Evolutionary conservation across 257 asterid species (phyloP), one percentile per base, ranked within the genome.

Genomic region (Cordia subcordata): DNA sequence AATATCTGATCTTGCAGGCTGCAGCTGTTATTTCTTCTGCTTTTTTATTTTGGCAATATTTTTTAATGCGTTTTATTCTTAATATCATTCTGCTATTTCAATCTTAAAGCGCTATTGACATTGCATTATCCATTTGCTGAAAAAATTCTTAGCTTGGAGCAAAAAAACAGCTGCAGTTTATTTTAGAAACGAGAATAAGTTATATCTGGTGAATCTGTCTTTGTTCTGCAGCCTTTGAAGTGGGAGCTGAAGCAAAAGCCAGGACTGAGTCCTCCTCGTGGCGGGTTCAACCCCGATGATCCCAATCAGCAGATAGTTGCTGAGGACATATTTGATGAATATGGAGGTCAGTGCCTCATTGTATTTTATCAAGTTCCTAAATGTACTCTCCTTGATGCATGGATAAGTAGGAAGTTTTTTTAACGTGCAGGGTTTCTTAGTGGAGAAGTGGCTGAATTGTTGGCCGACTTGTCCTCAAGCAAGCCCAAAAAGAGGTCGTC

Each of bases 251-350:
- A 88, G 65, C 98, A 91, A 77, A 75, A 75, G 72, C 98, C 98
- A 0, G 96, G 98, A 50, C 62, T 88, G 77, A 92, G 96, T 71
- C 99, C 99, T 55, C 96, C 96, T 18, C 94, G 76, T 46, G 99
- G 99, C 68, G 99, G 99, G 63, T 92, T 86, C 72, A 45, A 74
- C 33, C 74, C 70, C 5, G 94, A 84, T 44, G 96, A 92, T 63
- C 96, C 99, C 57, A 92, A 88, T 77, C 99, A 92, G 74, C 99
- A 92, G 80, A 92, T 92, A 71, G 99, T 92, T 71, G 96, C 96
- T 5, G 99, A 86, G 72, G 96, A 92, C 79, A 86, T 92, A 61
- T 92, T 88, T 64, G 99, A 92, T 55, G 99, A 92, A 72, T 92
- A 92, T 63, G 99, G 99, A 92, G 99, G 99, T 92, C 52, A 56